phyloP scores from a whole-genome alignment of 2,329 filamentous ascomycete species.

The Diaporthe sp. region DNA sequence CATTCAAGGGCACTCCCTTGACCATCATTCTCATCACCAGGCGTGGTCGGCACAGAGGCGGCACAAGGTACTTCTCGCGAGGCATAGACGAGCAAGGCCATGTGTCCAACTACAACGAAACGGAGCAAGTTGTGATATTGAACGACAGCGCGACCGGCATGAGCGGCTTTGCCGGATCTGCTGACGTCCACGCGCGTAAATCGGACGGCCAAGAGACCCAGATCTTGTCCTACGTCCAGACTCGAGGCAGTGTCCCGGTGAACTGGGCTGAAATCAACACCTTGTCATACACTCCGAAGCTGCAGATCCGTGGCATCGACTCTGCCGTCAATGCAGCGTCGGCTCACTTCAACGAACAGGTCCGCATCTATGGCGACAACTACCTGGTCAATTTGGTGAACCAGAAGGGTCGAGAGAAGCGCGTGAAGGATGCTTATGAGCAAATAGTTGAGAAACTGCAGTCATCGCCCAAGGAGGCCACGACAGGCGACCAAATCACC shows the following conservation, averaged over 20 bases:
- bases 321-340: constrained; percentile 82
- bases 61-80: constrained; percentile 94
- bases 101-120: constrained; percentile 99
- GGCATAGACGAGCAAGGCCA: constrained; percentile 94
- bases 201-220: constrained; percentile 81
- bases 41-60: constrained; percentile 87
- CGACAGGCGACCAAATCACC: constrained; percentile 76
- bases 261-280: constrained; percentile 98
- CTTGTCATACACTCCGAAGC: constrained; percentile 89
- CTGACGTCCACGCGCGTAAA: constrained; percentile 82
- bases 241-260: constrained; percentile 93
- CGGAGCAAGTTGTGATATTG: constrained; percentile 90
- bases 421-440: constrained; percentile 94
- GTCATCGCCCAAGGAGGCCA: constrained; percentile 75
- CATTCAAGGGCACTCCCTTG: constrained; percentile 85
- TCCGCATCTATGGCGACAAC: constrained; percentile 93
- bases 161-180: constrained; percentile 84
- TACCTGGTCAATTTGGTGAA: constrained; percentile 98
- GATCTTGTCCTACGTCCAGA: constrained; percentile 95
- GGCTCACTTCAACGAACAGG: constrained; percentile 94
- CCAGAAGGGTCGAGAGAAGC: constrained; percentile 90
- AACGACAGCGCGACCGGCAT: constrained; percentile 84
- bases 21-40: constrained; percentile 91
- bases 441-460: constrained; percentile 85
- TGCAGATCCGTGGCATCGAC: constrained; percentile 89